Percentiles rank a stretch among this genome's conserved stretches.
Conservation (phyloP, 768 basidiomycete species). For the Lactarius deliciosus region DNA sequence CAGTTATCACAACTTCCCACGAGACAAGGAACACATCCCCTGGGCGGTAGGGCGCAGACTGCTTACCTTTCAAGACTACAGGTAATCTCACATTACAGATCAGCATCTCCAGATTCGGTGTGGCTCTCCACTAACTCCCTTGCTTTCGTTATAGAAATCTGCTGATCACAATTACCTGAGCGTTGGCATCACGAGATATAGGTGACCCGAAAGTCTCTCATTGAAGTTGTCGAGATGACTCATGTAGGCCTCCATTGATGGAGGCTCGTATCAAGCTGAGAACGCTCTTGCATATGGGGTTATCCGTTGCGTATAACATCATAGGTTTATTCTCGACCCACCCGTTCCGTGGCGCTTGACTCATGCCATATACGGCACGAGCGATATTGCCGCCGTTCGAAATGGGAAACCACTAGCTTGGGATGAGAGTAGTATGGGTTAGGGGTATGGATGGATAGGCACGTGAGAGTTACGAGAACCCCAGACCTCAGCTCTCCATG, state of each 20-base stretch:
- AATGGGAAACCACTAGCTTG: not conserved
- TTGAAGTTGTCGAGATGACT: too few species aligned
- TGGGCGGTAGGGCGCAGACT: not conserved
- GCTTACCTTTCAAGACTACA: slow-evolving; percentile 4
- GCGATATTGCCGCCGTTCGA: not conserved
- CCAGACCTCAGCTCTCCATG: not conserved
- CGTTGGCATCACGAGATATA: not conserved
- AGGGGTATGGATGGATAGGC: not conserved
- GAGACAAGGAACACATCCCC: not conserved
- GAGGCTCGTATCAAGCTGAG: too few species aligned
- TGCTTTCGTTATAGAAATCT: not conserved
- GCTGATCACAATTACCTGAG: not conserved
- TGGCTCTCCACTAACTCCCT: not conserved
- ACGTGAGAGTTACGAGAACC: not conserved
- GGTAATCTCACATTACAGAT: slow-evolving; percentile 3
- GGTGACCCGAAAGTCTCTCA: not conserved
- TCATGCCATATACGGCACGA: not conserved
- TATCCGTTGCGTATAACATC: not conserved
- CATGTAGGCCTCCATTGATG: not conserved
- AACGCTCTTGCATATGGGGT: not conserved
- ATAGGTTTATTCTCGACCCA: not conserved
- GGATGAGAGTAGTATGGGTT: not conserved
- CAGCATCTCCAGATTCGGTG: not conserved
- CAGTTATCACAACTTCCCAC: not conserved
- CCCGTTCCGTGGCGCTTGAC: not conserved